Conservation (phyloP, 495 filamentous ascomycete genomes). For the Oidiodendron maius region DNA sequence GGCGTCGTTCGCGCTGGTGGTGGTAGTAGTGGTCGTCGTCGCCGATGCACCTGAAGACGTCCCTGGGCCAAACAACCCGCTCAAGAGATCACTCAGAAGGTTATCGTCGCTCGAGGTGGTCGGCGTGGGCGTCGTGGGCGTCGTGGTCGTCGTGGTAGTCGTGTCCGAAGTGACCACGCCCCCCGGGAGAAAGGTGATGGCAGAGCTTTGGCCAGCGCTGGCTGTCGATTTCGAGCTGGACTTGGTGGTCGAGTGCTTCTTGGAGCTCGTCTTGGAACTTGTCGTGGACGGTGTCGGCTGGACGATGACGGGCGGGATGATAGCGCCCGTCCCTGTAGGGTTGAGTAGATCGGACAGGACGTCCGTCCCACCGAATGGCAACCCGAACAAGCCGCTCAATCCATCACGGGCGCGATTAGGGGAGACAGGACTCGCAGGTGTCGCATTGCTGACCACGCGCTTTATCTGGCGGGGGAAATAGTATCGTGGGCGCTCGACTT, state of each 20-base stretch:
- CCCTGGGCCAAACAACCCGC: constrained; percentile 1
- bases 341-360: constrained; percentile 15
- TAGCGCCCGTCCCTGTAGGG: constrained; percentile 16
- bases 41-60: neutral
- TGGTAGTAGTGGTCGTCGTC: neutral
- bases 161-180: constrained; percentile 13
- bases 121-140: constrained; percentile 10
- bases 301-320: constrained; percentile 12
- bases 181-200: constrained; percentile 19
- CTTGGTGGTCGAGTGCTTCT: no score
- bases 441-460: constrained; percentile 22
- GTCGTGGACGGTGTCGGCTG: constrained; percentile 7
- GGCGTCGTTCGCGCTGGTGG: neutral
- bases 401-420: neutral
- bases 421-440: neutral
- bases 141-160: neutral
- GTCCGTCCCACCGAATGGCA: constrained; percentile 10
- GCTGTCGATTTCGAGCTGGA: no score
- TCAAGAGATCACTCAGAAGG: neutral
- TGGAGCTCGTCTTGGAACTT: constrained; percentile 1
- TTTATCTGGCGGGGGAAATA: constrained; percentile 58
- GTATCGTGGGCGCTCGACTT: constrained; percentile 41
- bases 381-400: constrained; percentile 5
- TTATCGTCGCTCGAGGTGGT: neutral
- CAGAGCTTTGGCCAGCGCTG: no score